Conservation (phyloP, 345 rosid species). For the Iberis pinnata region DNA sequence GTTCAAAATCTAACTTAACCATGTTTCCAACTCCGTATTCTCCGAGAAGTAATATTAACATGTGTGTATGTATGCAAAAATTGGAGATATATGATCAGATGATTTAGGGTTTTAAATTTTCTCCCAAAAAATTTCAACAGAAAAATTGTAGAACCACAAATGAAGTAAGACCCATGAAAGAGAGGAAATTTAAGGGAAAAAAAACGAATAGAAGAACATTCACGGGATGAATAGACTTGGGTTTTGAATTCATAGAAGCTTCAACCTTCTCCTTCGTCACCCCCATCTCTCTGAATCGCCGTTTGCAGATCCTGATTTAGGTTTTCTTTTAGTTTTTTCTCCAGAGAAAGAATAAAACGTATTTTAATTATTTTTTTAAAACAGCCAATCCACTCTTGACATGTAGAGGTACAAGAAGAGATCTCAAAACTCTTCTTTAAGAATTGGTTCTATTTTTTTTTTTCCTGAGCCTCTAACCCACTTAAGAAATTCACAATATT, state of each 20-base stretch:
- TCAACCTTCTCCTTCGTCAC: conserved; percentile 82
- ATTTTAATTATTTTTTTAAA: no score
- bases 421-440: no score
- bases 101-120: no score
- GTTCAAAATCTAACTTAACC: not conserved
- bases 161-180: not conserved
- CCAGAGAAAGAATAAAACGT: no score
- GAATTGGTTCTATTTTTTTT: no score
- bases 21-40: not conserved
- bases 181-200: conserved; percentile 12
- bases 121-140: not conserved
- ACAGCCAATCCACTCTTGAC: no score
- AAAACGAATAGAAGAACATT: conserved; percentile 20
- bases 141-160: not conserved
- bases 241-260: conserved; percentile 59
- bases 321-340: no score
- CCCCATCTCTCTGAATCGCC: conserved; percentile 39
- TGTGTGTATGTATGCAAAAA: not conserved
- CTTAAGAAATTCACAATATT: no score
- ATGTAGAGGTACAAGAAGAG: no score
- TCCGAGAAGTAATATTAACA: not conserved
- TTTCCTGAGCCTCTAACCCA: no score
- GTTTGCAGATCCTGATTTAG: conserved; percentile 16
- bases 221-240: conserved; percentile 70
- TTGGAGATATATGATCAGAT: no score